These are phyloP conservation scores for Calonectria leucothoes DNA, from an alignment of 2,329 filamentous ascomycete species.

Conservation along the genomic window DNA sequence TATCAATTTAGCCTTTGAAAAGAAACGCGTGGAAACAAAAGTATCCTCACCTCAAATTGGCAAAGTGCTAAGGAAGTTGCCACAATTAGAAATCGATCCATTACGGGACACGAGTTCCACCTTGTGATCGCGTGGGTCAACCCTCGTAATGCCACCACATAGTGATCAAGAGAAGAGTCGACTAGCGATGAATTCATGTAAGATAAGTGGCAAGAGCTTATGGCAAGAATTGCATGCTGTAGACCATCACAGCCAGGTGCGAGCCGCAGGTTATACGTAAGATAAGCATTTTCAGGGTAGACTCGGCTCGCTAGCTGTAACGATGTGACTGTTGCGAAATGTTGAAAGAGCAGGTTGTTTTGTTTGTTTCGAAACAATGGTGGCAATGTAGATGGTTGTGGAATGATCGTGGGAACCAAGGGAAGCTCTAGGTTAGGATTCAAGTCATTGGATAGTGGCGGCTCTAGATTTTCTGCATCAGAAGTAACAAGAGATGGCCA, in stretches of 20 bases:
- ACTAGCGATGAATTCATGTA: constrained; percentile 2
- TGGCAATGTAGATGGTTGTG: constrained; percentile 1
- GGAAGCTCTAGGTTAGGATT: not conserved
- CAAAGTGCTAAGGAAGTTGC: constrained; percentile 17
- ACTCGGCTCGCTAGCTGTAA: constrained; percentile 17
- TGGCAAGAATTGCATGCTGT: constrained; percentile 17
- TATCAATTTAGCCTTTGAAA: no score
- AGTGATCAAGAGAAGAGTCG: constrained; percentile 17
- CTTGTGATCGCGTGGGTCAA: constrained; percentile 18
- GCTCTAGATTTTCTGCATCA: not conserved
- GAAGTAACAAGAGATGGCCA: not conserved
- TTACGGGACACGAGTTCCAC: constrained; percentile 14
- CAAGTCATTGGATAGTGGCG: not conserved
- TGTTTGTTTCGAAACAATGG: constrained; percentile 16
- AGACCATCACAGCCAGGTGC: constrained; percentile 4
- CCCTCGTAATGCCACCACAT: constrained; percentile 4
- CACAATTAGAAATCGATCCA: constrained; percentile 12
- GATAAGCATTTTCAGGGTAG: constrained; percentile 13
- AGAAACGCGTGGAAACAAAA: no score
- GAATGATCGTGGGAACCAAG: constrained; percentile 7
- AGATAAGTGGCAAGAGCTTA: constrained; percentile 14
- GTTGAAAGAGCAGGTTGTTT: constrained; percentile 13
- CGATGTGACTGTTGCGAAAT: constrained; percentile 16
- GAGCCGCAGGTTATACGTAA: constrained; percentile 14
- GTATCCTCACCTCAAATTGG: constrained; percentile 6